phyloP scores from a whole-genome alignment of 2,329 filamentous ascomycete genomes.

The Capronia americana region DNA sequence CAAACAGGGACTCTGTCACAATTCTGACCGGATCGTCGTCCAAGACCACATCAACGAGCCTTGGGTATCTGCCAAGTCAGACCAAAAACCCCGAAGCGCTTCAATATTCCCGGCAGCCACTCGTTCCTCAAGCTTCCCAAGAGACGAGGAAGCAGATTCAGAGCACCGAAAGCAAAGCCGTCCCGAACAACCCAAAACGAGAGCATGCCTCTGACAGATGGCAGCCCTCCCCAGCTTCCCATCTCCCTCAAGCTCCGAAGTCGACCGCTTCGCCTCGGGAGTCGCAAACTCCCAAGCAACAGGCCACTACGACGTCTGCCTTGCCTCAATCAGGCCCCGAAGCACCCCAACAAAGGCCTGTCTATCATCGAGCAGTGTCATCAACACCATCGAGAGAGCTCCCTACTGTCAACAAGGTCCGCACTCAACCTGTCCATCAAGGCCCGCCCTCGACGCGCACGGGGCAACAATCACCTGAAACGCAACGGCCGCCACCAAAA shows the following conservation, averaged over 20 bases:
- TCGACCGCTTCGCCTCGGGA: not conserved
- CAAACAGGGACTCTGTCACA: conserved; percentile 20
- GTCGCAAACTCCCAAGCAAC: not conserved
- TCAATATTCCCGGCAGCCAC: not conserved
- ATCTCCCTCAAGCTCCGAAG: not conserved
- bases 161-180: not conserved
- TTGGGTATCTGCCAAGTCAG: conserved; percentile 2
- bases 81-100: not conserved
- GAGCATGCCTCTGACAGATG: not conserved
- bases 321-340: not conserved
- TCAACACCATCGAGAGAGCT: conserved; percentile 55
- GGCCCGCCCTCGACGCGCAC: not conserved
- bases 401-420: conserved; percentile 52
- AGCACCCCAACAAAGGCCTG: conserved; percentile 39
- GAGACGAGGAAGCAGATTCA: not conserved
- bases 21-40: conserved; percentile 17
- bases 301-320: not conserved
- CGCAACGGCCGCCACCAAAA: not conserved
- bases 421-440: conserved; percentile 40
- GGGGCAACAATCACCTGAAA: conserved; percentile 2
- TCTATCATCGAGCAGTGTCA: conserved; percentile 49
- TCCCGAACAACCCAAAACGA: not conserved
- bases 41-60: conserved; percentile 15
- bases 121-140: not conserved
- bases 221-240: not conserved